These are phyloP conservation scores for Hyaloscypha bicolor DNA, from an alignment of 495 filamentous ascomycete genomes.

Conservation along the genomic window DNA sequence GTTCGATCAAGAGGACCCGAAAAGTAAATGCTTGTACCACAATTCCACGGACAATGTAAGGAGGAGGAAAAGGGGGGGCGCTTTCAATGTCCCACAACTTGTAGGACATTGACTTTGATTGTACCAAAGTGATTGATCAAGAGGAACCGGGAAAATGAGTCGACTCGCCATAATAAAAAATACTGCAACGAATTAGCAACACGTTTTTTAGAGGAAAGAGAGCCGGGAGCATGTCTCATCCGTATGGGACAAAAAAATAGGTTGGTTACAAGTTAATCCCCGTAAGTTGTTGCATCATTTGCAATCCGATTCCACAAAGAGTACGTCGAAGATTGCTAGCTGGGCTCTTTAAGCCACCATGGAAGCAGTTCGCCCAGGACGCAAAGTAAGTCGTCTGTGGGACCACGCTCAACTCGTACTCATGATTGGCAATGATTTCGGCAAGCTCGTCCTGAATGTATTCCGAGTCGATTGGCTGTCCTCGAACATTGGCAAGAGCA, in stretches of 20 bases:
- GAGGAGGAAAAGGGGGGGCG: too few relatives aligned
- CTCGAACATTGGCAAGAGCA: conserved; percentile 67
- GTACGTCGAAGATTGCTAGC: conserved; percentile 53
- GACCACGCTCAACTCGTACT: conserved; percentile 60
- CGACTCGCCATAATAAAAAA: conserved; percentile 74
- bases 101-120: too few relatives aligned
- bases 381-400: conserved; percentile 60
- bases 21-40: not conserved
- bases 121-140: too few relatives aligned
- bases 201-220: too few relatives aligned
- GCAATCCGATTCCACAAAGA: conserved; percentile 62
- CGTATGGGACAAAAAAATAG: too few relatives aligned
- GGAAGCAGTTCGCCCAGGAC: conserved; percentile 69
- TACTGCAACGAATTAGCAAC: conserved; percentile 30
- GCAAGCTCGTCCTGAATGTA: conserved; percentile 66
- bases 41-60: too few relatives aligned
- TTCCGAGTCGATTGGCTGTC: conserved; percentile 63
- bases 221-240: too few relatives aligned
- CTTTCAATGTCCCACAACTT: too few relatives aligned
- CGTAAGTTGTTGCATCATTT: conserved; percentile 68
- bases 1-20: not conserved
- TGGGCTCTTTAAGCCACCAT: conserved; percentile 48
- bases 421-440: conserved; percentile 75
- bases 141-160: not conserved
- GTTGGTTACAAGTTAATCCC: conserved; percentile 72